These are phyloP conservation scores for Trichoderma orchidacearum DNA, from an alignment of 495 filamentous ascomycete genomes.

Conservation along the genomic window DNA sequence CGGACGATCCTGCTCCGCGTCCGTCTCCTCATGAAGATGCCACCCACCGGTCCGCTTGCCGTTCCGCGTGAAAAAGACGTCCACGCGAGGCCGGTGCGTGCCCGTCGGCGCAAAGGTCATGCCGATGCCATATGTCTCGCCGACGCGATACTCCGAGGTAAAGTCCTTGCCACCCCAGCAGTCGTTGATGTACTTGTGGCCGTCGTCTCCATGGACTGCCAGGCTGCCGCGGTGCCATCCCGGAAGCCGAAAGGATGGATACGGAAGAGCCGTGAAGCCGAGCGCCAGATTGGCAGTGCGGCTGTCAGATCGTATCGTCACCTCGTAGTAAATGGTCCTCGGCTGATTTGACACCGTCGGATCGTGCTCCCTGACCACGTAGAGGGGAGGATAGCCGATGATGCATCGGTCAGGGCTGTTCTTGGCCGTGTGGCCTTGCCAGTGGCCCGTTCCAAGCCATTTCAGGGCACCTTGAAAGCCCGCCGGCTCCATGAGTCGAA, in stretches of 20 bases:
- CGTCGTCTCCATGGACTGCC: slow-evolving; percentile 87
- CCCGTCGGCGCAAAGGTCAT: slow-evolving; percentile 45
- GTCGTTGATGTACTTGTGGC: slow-evolving; percentile 77
- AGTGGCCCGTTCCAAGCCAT: slow-evolving; percentile 25
- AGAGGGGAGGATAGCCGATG: slow-evolving; percentile 59
- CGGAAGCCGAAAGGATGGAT: slow-evolving; percentile 75
- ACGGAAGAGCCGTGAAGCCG: slow-evolving; percentile 69
- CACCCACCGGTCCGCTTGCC: slow-evolving; percentile 53
- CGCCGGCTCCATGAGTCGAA: slow-evolving; percentile 19
- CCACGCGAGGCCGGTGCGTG: slow-evolving; percentile 29
- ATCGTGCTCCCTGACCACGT: slow-evolving; percentile 53
- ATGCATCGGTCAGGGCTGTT: slow-evolving; percentile 38
- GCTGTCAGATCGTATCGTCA: slow-evolving; percentile 33
- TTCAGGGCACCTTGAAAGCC: slow-evolving; percentile 17
- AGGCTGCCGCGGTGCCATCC: slow-evolving; percentile 82
- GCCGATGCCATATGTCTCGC: slow-evolving; percentile 41
- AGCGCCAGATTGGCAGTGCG: slow-evolving; percentile 52
- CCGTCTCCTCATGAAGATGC: slow-evolving; percentile 75
- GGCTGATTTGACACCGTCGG: slow-evolving; percentile 40
- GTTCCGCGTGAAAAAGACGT: slow-evolving; percentile 70
- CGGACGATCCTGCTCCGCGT: slow-evolving; percentile 47
- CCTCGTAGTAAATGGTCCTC: slow-evolving; percentile 70
- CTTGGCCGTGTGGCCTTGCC: slow-evolving; percentile 19
- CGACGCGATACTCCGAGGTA: slow-evolving; percentile 28
- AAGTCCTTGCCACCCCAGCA: slow-evolving; percentile 72